Evolutionary conservation across 345 rosid species (phyloP), one percentile per base, ranked within the genome.

Genomic region (Eutrema heterophyllum): DNA sequence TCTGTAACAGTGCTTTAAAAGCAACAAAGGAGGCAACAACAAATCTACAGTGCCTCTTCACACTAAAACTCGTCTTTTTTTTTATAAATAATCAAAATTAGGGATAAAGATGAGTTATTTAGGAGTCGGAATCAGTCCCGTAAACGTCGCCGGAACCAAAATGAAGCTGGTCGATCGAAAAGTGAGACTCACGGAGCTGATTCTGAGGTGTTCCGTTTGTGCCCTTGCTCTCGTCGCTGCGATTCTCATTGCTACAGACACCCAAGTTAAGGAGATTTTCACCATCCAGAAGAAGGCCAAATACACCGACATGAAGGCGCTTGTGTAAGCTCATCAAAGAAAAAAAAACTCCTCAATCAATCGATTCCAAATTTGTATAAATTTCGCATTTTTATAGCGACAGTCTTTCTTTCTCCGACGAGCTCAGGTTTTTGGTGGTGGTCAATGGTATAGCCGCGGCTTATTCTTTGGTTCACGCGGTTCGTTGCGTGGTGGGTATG

Each of bases 251-350:
- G 96, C 62, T 8, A 95, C 96, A 12, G 97, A 95, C 52, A 46
- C 85, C 4, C 86, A 95, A 78, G 89, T 86, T 40, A 86, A 53
- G 68, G 87, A 88, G 71, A 86, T 95, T 78, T 92, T 95, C 80
- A 64, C 85, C 5, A 92, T 90, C 56, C 81, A 67, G 77, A 91
- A 88, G 88, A 82, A 74, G 75, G 99, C 97, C 13, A 84, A 43
- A 65, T 92, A 77, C 75, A 88, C 96, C 5, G 97, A 92, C 85
- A 88, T 92, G 96, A 95, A 92, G 83, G 97, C 97, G 7, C 97
- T 95, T 33, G 92, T 88, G 99, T 92, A 86, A 79, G 93, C 66
- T 71, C 66, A 36, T 39, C 13, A 46, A 5, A 21, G 21, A 44
- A 46, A 3, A 46, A 3, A 44, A n/a, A 64, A 4, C 2, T 41